These are phyloP conservation scores for Cinnamomum chago DNA, from an alignment of 164 flowering plant genomes.

Conservation along the genomic window DNA sequence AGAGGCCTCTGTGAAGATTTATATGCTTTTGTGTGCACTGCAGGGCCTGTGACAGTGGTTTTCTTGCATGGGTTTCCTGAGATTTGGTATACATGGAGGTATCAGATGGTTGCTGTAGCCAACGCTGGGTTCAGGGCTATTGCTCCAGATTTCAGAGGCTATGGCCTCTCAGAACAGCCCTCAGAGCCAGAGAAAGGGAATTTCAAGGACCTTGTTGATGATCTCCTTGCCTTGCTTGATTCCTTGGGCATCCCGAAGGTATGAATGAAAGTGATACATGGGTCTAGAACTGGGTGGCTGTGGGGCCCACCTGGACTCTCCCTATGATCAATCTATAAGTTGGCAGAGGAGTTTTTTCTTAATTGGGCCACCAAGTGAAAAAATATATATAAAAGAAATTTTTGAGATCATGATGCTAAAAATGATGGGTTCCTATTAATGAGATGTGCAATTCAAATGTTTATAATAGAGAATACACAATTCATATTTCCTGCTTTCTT, in stretches of 20 bases:
- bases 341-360: too few relatives aligned
- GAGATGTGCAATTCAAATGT: too few relatives aligned
- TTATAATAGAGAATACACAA: too few relatives aligned
- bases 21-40: neutral
- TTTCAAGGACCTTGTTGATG: constrained; percentile 26
- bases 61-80: constrained; percentile 58
- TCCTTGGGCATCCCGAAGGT: constrained; percentile 25
- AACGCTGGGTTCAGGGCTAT: constrained; percentile 48
- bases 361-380: too few relatives aligned
- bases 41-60: constrained; percentile 30
- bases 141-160: constrained; percentile 54
- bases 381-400: too few relatives aligned
- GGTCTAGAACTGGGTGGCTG: neutral
- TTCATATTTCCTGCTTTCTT: too few relatives aligned
- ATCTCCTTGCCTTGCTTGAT: constrained; percentile 27
- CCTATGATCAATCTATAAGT: too few relatives aligned
- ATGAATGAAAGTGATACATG: neutral
- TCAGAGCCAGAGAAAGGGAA: constrained; percentile 33
- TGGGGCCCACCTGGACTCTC: neutral
- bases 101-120: constrained; percentile 58
- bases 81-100: constrained; percentile 59
- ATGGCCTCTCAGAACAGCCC: constrained; percentile 59
- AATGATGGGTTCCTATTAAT: too few relatives aligned
- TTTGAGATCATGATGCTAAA: too few relatives aligned
- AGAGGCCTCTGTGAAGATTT: neutral